Evolutionary conservation across 1,284 basidiomycete species (phyloP), one percentile per base, ranked within the genome.

Genomic region (Naganishia sp.): DNA sequence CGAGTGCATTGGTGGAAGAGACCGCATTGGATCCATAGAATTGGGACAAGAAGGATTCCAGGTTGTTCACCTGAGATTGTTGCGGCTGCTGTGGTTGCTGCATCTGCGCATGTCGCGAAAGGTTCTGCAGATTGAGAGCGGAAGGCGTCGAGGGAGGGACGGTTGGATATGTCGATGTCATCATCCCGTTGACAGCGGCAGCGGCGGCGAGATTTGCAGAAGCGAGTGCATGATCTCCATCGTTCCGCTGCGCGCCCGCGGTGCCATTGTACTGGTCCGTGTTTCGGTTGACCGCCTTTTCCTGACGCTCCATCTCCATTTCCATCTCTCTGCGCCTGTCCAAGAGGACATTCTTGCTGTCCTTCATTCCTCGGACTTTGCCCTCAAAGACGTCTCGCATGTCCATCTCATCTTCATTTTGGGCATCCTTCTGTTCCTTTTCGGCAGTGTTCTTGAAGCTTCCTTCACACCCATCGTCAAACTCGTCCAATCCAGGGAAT

Each of bases 401-500:
- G 31, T 63, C 66, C 60, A 63, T 63, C 42, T 67, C 66, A 15
- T 61, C 55, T 31, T 67, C 66, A 31, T 66, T 56, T 32, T 60
- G 23, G 11, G 23, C n/a, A 28, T 45, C 47, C 47, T 57, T 23
- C 46, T 63, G 56, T 21, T 53, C 61, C 51, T 63, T 63, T 61
- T 54, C 57, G 41, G 51, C 46, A 17, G 35, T 9, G 2, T 25
- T 11, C 42, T 61, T 50, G 25, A 31, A 7, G 35, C 32, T 58
- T 50, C 25, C 53, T 52, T 62, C 51, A 50, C 23, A 45, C 13
- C 23, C 64, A 25, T 31, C 25, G 23, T 49, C 60, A 13, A 53
- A 46, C 25, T 67, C 57, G 17, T 58, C 49, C 28, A 66, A 39
- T 3, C 56, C 55, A 6, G 51, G 53, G 45, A 52, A 62, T n/a